Evolutionary conservation across 2,329 filamentous ascomycete species (phyloP).

Genomic region (Fusarium phyllophilum): DNA sequence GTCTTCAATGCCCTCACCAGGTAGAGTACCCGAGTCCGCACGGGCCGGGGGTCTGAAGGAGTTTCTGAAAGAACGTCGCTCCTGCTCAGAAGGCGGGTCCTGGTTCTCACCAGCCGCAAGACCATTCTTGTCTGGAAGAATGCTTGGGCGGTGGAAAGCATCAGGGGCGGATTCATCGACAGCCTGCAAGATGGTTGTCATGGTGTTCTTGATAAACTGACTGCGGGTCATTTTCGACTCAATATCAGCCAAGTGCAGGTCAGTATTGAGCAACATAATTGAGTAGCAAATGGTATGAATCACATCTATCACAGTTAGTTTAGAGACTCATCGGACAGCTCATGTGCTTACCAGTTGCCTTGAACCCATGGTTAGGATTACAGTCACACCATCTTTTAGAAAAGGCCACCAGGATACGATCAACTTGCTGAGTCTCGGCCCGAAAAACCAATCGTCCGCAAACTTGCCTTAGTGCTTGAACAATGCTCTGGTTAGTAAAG

Average conservation of each 20-base stretch:
- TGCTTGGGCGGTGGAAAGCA: constrained; percentile 68
- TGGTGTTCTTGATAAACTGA: constrained; percentile 96
- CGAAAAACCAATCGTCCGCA: constrained; percentile 85
- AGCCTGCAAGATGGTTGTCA: constrained; percentile 85
- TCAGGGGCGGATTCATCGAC: constrained; percentile 77
- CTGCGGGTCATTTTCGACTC: constrained; percentile 94
- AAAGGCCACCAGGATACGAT: constrained; percentile 90
- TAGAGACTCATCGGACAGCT: neutral
- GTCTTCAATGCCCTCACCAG: constrained; percentile 54
- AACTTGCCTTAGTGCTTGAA: constrained; percentile 80
- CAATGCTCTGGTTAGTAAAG: constrained; percentile 82
- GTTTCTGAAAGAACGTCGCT: constrained; percentile 54
- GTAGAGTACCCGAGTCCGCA: constrained; percentile 53
- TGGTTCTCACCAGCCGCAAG: constrained; percentile 49
- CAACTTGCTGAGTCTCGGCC: constrained; percentile 95
- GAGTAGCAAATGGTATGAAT: constrained; percentile 98
- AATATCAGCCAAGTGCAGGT: constrained; percentile 94
- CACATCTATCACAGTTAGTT: constrained; percentile 71
- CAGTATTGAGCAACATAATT: constrained; percentile 92
- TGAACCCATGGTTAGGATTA: constrained; percentile 94
- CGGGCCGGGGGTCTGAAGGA: constrained; percentile 64
- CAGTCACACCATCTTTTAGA: constrained; percentile 92
- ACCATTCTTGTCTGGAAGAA: constrained; percentile 58
- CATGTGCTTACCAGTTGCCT: constrained; percentile 74
- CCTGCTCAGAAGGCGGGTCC: constrained; percentile 50